Conservation (phyloP, 169 alveolate species). For the Eimeria praecox region DNA sequence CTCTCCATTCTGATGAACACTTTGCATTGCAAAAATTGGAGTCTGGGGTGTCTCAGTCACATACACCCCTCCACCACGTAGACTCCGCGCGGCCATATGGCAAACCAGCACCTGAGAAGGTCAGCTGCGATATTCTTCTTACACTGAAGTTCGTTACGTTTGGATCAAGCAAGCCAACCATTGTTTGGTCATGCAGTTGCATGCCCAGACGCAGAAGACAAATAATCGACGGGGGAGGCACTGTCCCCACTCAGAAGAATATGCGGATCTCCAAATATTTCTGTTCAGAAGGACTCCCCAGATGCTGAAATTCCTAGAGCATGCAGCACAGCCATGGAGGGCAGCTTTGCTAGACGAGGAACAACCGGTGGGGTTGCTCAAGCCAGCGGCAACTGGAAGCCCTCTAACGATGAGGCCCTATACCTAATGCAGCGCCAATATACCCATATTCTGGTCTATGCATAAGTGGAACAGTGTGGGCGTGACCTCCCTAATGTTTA, state of each 20-base stretch:
- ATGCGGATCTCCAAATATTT: neutral
- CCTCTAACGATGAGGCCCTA: conserved; percentile 12
- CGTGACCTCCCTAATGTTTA: neutral
- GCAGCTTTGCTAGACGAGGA: neutral
- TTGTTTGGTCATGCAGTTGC: neutral
- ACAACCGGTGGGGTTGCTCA: conserved; percentile 48
- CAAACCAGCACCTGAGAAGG: neutral
- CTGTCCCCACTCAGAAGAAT: neutral
- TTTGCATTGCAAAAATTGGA: conserved; percentile 26
- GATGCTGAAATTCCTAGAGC: too few relatives aligned
- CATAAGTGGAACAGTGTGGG: neutral
- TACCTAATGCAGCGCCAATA: neutral
- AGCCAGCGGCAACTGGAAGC: neutral
- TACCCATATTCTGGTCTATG: neutral
- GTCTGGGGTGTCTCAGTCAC: neutral
- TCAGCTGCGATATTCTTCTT: neutral
- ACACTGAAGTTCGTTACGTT: neutral
- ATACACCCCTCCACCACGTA: neutral
- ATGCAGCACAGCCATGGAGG: neutral
- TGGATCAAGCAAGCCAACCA: neutral
- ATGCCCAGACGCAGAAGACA: neutral
- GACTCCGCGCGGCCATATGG: neutral
- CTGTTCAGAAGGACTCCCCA: neutral
- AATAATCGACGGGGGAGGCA: neutral
- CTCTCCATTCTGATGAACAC: neutral